Conservation (phyloP, 305 asterid species). For the Caryopteris hybrid region DNA sequence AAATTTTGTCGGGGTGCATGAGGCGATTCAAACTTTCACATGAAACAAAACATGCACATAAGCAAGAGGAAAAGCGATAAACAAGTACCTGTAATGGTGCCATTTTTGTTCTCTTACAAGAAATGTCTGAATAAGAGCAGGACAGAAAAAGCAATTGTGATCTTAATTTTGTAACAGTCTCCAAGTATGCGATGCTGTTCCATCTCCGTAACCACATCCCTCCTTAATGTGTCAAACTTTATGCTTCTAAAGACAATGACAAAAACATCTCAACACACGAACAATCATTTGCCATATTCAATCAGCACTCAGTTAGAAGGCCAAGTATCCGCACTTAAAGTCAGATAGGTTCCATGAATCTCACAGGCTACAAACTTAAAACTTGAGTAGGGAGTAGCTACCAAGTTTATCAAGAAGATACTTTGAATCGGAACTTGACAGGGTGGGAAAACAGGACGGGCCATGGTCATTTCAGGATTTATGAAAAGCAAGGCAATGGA, state of each 20-base stretch:
- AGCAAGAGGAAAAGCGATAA: conserved; percentile 8
- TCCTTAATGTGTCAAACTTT: conserved; percentile 11
- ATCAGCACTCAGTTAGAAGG: conserved; percentile 12
- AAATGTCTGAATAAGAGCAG: conserved; percentile 50
- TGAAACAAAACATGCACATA: not conserved
- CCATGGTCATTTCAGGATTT: not conserved
- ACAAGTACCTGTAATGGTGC: conserved; percentile 72
- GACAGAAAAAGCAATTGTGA: conserved; percentile 39
- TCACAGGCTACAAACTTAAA: conserved; percentile 7
- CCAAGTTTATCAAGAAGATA: not conserved
- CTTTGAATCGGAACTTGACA: conserved; percentile 1
- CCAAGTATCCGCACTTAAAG: not conserved
- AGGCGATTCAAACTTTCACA: not conserved
- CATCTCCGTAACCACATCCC: conserved; percentile 45
- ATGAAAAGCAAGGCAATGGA: conserved; percentile 1
- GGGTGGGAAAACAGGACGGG: not conserved
- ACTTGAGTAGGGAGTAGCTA: not conserved
- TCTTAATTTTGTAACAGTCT: conserved; percentile 23
- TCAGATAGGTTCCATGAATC: not conserved
- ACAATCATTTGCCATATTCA: conserved; percentile 1
- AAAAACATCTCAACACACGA: not conserved
- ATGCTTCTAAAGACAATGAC: conserved; percentile 2
- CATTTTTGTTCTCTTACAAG: conserved; percentile 42
- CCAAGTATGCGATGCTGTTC: conserved; percentile 25
- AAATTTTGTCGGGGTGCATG: not conserved